Percentiles rank a stretch among this genome's conserved stretches.
Evolutionary conservation across 2,329 filamentous ascomycete species (phyloP).

Genomic region (Purpureocillium takamizusanense): DNA sequence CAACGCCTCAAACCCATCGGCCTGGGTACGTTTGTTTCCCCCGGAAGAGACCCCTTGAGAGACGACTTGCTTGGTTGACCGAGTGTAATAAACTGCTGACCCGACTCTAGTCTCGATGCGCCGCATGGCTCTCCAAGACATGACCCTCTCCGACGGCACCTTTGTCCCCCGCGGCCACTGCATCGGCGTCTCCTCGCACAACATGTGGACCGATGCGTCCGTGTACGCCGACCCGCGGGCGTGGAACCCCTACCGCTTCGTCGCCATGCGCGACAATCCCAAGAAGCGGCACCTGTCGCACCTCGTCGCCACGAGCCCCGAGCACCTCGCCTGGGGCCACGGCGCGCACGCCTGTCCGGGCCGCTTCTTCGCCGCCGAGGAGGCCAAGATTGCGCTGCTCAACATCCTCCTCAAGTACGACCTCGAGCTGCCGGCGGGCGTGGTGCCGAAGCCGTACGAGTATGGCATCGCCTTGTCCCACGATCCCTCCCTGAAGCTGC

Average conservation of each 20-base stretch:
- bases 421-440: conserved; percentile 15
- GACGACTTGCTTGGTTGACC: no score
- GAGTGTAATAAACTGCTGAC: no score
- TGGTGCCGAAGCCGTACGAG: not conserved
- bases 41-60: no score
- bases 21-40: conserved; percentile 12
- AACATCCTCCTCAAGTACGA: conserved; percentile 41
- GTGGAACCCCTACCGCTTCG: conserved; percentile 22
- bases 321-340: conserved; percentile 42
- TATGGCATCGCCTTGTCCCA: conserved; percentile 1
- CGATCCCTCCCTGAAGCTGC: conserved; percentile 2
- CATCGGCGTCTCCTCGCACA: not conserved
- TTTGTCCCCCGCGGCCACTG: not conserved
- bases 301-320: conserved; percentile 39
- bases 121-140: not conserved
- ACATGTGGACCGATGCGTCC: conserved; percentile 30
- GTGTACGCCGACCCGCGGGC: no score
- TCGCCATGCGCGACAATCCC: conserved; percentile 24
- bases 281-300: conserved; percentile 17
- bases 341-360: conserved; percentile 43
- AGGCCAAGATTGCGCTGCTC: conserved; percentile 40
- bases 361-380: conserved; percentile 41
- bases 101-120: not conserved
- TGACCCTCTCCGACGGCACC: not conserved
- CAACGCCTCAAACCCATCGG: conserved; percentile 30